Conservation (phyloP, 306 rosid species). For the Boehmeria nivea region DNA sequence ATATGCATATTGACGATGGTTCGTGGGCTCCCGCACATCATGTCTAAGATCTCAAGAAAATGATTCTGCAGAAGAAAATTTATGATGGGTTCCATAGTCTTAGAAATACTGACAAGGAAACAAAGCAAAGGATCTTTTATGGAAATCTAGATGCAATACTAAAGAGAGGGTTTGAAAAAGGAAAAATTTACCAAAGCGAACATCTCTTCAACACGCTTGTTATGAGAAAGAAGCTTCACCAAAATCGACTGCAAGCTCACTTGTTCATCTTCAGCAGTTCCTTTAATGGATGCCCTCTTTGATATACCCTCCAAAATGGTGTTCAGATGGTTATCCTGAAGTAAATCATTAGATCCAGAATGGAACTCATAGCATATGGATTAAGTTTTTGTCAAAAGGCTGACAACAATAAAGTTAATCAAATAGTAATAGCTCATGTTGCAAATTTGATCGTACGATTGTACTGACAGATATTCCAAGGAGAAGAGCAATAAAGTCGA, state of each 20-base stretch:
- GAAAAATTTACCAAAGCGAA: slow-evolving; percentile 51
- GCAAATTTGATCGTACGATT: too few relatives aligned
- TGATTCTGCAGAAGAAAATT: slow-evolving; percentile 43
- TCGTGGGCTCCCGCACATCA: slow-evolving; percentile 59
- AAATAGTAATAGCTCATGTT: too few relatives aligned
- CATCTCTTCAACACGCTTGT: slow-evolving; percentile 50
- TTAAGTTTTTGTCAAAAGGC: background rate
- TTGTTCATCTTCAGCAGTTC: slow-evolving; percentile 54
- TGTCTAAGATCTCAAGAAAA: slow-evolving; percentile 73
- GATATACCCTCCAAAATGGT: slow-evolving; percentile 72
- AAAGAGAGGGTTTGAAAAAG: background rate
- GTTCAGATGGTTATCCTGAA: slow-evolving; percentile 61
- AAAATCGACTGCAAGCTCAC: slow-evolving; percentile 72
- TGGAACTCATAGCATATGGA: background rate
- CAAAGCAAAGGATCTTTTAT: background rate
- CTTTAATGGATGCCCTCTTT: slow-evolving; percentile 37
- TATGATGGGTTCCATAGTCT: background rate
- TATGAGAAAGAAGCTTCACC: slow-evolving; percentile 74
- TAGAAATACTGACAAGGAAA: background rate
- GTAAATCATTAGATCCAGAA: slow-evolving; percentile 25
- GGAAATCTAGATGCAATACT: background rate
- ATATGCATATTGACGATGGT: slow-evolving; percentile 59
- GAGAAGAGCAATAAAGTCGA: background rate
- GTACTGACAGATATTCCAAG: background rate
- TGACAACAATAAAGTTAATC: background rate